Evolutionary conservation across 805 yeast species (phyloP), one percentile per base, ranked within the genome.

Genomic region (Pichia nanzhaoensis): DNA sequence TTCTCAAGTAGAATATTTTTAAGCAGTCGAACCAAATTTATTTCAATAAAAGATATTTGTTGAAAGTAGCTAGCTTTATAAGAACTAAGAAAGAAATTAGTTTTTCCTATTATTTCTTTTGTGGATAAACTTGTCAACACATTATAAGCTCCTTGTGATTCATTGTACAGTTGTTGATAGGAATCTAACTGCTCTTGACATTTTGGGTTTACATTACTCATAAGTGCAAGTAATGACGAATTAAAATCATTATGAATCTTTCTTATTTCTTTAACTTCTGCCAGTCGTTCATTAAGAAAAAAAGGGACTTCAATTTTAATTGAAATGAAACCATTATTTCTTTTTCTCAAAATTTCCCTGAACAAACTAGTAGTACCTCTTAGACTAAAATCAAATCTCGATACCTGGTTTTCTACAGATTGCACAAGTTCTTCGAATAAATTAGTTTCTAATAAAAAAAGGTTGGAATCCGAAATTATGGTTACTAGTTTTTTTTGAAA

Each of bases 271-370:
- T 18, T 40, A 1, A 50, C 21, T 20, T 36, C 32, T 3, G 16
- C 12, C 8, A 50, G 5, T 5, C 16, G 9, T 20, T 20, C 32
- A 24, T 40, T 37, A 2, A 50, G 16, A 19, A 19, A 16, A 7
- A 51, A 54, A 2, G 71, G 64, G 8, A 78, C 71, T n/a, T 66
- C 67, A 9, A 88, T 68, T 46, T 80, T 76, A 18, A 87, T 75
- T 19, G 81, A 74, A 13, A 82, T 71, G 56, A 83, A 82, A 48
- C 78, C 80, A 44, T 84, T 91, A 8, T 79, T 77, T 36, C 93
- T 65, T 54, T 80, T 84, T 51, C 96, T 69, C 34, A 85, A 68
- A 3, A 84, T 61, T 48, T 90, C 96, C 45, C 97, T 73, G 0
- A 87, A 76, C 36, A 84, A 57, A 42, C 77, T 73, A 1, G 80